Base-by-base conservation (phyloP, 73 alveolate genomes). In the Paramecium caudatum region DNA sequence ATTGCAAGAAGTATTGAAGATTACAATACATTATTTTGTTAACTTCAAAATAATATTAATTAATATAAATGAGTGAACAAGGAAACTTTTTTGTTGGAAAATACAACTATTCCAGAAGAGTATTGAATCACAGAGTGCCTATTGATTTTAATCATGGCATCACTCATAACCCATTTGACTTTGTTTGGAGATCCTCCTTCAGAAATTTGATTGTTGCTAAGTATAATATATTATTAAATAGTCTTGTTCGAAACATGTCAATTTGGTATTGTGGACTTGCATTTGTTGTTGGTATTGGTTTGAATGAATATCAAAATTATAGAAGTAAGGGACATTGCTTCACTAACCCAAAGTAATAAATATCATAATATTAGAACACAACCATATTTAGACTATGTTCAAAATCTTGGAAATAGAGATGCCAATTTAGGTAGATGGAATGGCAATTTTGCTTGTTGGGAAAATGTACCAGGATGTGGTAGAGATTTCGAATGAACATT, bases 401-500 rank as follows among this genome's bases (percentile, higher is more conserved):
- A 13, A 4, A 36, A 62, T n/a, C 39, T 47, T 25, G 55, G 88
- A 86, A 86, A 86, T 45, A 25, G 65, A 65, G 88, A 33, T 12
- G 84, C 87, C 4, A 55, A 86, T 86, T 16, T 41, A 46, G 93
- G 93, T 4, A 86, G 90, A 86, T 86, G 93, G 93, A 86, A 86
- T 23, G 81, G 80, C 45, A 86, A 86, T 61, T 86, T 86, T 63
- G 90, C 70, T 0, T 86, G 93, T 48, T 86, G 70, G 82, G 93
- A 86, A 21, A 86, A 86, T 49, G 90, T 63, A 36, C 87, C 93
- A n/a, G 47, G 30, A 25, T 86, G 93, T 43, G 93, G 90, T 6
- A 86, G 93, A 86, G 93, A 86, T 63, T 86, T 86, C 65, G 90
- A 61, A 36, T 86, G 93, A 86, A 7, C n/a, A n/a, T n/a, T n/a